Evolutionary conservation across 2,329 filamentous ascomycete species (phyloP), one percentile per base, ranked within the genome.

Genomic region (Epichloe brachyelytri): DNA sequence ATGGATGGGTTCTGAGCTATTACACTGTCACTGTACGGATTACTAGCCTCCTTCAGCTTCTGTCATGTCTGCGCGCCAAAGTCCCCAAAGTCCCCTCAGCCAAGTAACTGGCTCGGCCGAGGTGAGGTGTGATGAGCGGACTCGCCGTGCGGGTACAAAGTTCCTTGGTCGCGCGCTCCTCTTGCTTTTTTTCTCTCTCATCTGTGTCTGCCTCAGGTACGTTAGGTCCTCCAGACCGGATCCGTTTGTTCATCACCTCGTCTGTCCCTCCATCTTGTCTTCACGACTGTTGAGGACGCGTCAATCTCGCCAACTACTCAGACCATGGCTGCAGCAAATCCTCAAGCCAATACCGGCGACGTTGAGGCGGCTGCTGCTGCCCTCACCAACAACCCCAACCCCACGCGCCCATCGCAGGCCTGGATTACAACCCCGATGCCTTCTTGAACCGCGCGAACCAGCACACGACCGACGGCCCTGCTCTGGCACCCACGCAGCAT

Each of bases 381-480:
- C 49, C 19, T 11, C 43, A 39, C 2, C 22, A 43, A 1, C 49
- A 48, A n/a, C 49, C 47, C 17, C 51, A 49, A n/a, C 49, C 47
- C 22, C 51, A 46, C 47, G 33, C 44, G 19, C 45, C 53, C 44
- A 37, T 45, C 26, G 47, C 48, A 4, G 34, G 53, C 48, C 43
- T 57, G 53, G 61, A 60, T 39, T 58, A 61, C 53, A 62, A 60
- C 52, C 56, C 63, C 26, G 63, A 66, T 37, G 64, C 63, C 17
- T 60, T 68, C 46, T 60, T 69, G 48, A 63, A 71, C 39, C 63
- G 66, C 43, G 55, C 60, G 14, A 62, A 71, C 58, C 71, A 30
- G 22, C 22, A 26, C 22, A 26, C 22, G 22, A 26, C 22, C 22
- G 0, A 1, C 26, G 7, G 26, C 22, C 22, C 22, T 26, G 22